A percentile compares a stretch with the other conserved stretches of the same genome.
phyloP scores from a whole-genome alignment of 140 eudicot genomes.

The Stevia rebaudiana region DNA sequence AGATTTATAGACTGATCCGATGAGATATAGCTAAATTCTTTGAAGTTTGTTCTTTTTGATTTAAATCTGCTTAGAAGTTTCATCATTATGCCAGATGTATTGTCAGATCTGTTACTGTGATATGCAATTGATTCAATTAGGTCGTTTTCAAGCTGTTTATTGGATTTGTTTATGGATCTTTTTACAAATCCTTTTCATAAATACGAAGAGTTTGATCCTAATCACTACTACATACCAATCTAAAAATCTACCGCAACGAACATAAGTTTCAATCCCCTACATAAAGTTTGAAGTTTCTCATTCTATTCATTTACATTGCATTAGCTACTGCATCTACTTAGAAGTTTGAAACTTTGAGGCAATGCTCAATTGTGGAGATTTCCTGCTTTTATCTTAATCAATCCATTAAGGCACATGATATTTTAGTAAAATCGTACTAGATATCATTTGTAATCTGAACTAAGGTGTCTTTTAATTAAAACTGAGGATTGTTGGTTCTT shows the following conservation, averaged over 20 bases:
- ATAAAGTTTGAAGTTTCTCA: background rate
- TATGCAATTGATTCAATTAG: background rate
- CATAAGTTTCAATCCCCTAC: background rate
- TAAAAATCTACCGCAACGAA: background rate
- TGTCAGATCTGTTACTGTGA: constrained; percentile 28
- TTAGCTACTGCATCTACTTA: constrained; percentile 11
- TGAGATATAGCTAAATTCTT: background rate
- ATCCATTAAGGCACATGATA: background rate
- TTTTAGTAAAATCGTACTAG: constrained; percentile 1
- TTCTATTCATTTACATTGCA: constrained; percentile 1
- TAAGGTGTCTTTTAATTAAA: background rate
- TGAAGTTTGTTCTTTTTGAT: background rate
- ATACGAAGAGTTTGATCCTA: background rate
- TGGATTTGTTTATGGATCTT: background rate
- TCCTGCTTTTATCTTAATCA: background rate
- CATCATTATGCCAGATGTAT: constrained; percentile 2
- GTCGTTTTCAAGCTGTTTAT: constrained; percentile 11
- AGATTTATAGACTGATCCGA: constrained; percentile 13
- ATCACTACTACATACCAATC: background rate
- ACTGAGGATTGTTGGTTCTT: background rate
- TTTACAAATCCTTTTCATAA: background rate
- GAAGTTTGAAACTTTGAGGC: background rate
- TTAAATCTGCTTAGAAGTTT: constrained; percentile 9
- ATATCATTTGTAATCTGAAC: background rate
- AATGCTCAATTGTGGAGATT: background rate